Evolutionary conservation across 495 filamentous ascomycete genomes (phyloP).

Genomic region (Extremus antarcticus): DNA sequence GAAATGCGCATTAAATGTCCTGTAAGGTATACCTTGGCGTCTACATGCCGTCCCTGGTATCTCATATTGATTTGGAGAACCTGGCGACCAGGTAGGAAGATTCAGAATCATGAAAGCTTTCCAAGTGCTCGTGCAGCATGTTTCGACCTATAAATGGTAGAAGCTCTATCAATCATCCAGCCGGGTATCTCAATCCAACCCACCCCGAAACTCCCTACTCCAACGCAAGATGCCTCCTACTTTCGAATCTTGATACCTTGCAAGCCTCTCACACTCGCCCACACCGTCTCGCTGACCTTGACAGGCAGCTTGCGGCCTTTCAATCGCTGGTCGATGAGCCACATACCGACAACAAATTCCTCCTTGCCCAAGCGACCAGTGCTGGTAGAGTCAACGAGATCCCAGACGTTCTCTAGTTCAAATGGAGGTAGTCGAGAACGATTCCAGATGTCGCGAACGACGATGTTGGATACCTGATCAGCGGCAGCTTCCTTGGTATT

Average conservation of each 20-base stretch:
- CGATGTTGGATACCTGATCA: constrained; percentile 61
- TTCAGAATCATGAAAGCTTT: too few species aligned
- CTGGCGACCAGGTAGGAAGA: too few species aligned
- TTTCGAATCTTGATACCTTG: constrained; percentile 32
- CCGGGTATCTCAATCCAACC: too few species aligned
- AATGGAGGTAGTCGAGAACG: constrained; percentile 59
- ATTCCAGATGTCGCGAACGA: constrained; percentile 78
- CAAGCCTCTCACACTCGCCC: constrained; percentile 65
- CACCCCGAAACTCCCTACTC: background rate
- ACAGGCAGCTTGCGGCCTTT: constrained; percentile 79
- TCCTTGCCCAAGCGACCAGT: constrained; percentile 54
- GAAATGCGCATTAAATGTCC: too few species aligned
- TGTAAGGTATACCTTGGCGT: too few species aligned
- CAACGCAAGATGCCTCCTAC: background rate
- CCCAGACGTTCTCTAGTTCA: constrained; percentile 71
- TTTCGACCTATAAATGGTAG: too few species aligned
- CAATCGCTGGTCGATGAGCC: constrained; percentile 84
- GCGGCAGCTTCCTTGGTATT: background rate
- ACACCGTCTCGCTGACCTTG: constrained; percentile 70
- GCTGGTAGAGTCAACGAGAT: constrained; percentile 59
- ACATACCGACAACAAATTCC: constrained; percentile 92
- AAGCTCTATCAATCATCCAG: too few species aligned
- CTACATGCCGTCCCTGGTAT: too few species aligned
- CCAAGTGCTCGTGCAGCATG: too few species aligned
- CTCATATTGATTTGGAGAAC: too few species aligned